Percentiles rank a stretch among this genome's conserved stretches.
Conservation (phyloP, 768 basidiomycete species). For the Lactarius deliciosus region DNA sequence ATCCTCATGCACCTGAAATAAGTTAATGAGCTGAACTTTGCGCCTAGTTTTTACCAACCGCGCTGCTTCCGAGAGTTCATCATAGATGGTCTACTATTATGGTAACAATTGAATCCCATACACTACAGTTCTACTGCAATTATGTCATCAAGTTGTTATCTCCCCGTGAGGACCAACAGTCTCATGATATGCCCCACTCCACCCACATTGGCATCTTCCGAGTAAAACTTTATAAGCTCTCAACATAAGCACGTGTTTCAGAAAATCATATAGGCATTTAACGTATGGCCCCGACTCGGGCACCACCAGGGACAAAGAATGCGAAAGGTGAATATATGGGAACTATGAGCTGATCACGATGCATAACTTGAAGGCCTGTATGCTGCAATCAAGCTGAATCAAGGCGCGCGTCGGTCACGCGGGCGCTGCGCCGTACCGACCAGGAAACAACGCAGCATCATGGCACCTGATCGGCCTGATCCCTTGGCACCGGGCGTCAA, state of each 20-base stretch:
- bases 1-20: not conserved
- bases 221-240: not conserved
- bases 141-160: not conserved
- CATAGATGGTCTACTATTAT: too few species aligned
- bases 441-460: not conserved
- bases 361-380: not conserved
- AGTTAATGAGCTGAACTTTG: not conserved
- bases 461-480: not conserved
- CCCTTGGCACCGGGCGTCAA: not conserved
- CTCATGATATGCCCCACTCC: not conserved
- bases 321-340: not conserved
- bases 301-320: not conserved
- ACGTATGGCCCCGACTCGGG: not conserved
- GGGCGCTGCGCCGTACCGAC: not conserved
- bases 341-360: too few species aligned
- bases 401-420: not conserved
- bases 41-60: not conserved
- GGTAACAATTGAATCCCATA: too few species aligned
- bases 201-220: not conserved
- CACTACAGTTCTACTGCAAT: not conserved
- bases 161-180: not conserved
- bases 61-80: not conserved
- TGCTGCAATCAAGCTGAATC: not conserved
- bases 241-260: not conserved
- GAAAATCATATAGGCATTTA: not conserved